A percentile compares a stretch with the other conserved stretches of the same genome.
These are phyloP conservation scores for Amanita jacksonii DNA, from an alignment of 768 basidiomycete genomes.

Conservation along the genomic window DNA sequence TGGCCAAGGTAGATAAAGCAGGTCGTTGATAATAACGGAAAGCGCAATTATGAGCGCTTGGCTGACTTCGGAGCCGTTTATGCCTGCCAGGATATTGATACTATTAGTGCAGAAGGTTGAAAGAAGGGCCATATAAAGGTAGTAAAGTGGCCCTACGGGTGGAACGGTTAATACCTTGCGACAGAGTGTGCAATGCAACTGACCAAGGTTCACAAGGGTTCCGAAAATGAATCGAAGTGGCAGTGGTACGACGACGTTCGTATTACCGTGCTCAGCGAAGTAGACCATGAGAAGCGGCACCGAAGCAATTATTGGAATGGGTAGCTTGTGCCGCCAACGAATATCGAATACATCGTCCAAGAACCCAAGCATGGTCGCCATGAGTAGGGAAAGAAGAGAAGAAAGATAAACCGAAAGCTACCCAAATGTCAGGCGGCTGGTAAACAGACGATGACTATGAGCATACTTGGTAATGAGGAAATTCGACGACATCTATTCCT, in stretches of 20 bases:
- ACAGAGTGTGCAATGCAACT: slow-evolving; percentile 15
- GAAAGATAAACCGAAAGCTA: slow-evolving; percentile 91
- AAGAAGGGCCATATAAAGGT: slow-evolving; percentile 90
- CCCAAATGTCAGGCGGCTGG: neutral
- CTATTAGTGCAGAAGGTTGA: slow-evolving; percentile 97
- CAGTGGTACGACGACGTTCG: slow-evolving; percentile 88
- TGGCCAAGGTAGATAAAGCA: slow-evolving; percentile 90
- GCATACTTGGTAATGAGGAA: slow-evolving; percentile 70
- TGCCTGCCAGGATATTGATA: slow-evolving; percentile 97
- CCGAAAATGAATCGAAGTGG: slow-evolving; percentile 67
- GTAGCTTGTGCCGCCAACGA: slow-evolving; percentile 95
- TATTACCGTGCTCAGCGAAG: slow-evolving; percentile 89
- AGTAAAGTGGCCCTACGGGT: slow-evolving; percentile 84
- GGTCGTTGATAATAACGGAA: slow-evolving; percentile 86
- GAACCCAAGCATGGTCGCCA: slow-evolving; percentile 91
- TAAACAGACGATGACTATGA: neutral
- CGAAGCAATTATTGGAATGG: slow-evolving; percentile 92
- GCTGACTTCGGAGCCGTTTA: slow-evolving; percentile 92
- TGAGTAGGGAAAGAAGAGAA: slow-evolving; percentile 82
- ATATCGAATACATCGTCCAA: slow-evolving; percentile 98
- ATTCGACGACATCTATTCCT: slow-evolving; percentile 57
- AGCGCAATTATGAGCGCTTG: slow-evolving; percentile 90
- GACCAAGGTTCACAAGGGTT: slow-evolving; percentile 81
- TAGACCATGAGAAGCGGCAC: slow-evolving; percentile 95
- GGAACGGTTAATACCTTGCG: slow-evolving; percentile 5